Base-by-base conservation (phyloP, 1,284 basidiomycete species). In the Mycena sp. region DNA sequence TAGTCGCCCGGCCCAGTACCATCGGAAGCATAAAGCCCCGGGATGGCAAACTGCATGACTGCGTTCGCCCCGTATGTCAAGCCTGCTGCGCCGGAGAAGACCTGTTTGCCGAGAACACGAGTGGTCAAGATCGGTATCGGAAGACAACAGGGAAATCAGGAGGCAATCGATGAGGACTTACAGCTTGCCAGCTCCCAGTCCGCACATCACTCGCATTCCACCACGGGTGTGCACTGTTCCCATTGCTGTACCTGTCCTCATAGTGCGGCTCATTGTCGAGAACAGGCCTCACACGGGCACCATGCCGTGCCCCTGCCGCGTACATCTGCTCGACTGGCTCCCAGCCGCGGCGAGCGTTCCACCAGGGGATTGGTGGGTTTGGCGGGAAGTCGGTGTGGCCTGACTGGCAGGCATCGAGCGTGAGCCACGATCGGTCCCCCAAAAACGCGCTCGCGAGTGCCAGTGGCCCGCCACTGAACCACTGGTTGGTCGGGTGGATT, bases 21-120 rank as follows among this genome's bases (percentile, higher is more conserved):
- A n/a, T 46, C 45, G 3, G 45, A 29, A 46, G 45, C 26, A 46
- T 46, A 46, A 28, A 46, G 45, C 45, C 49, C 45, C 14, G 52
- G 40, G 37, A 40, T 40, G 52, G 32, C 21, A 23, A 55, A 41
- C 21, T 55, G 52, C 52, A 35, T 38, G 52, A 55, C 38, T 16
- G 52, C 52, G 21, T 55, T 28, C 52, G 52, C 52, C 29, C 52
- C 52, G 38, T 55, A 55, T 44, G 52, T 55, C n/a, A 55, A 55
- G 38, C 52, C 52, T 29, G 52, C 52, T 35, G 38, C 28, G 52
- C 52, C 52, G 28, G 32, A 38, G 38, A 55, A 40, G 38, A 41
- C 45, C 45, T 46, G 45, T 7, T 46, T 46, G 25, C 26, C 45
- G 45, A 46, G 45, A 46, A 46, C 45, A n/a, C 45, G 21, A 29